A percentile compares a stretch with the other conserved stretches of the same genome.
phyloP scores from a whole-genome alignment of 129 eudicot genomes.

The Arctium lappa region DNA sequence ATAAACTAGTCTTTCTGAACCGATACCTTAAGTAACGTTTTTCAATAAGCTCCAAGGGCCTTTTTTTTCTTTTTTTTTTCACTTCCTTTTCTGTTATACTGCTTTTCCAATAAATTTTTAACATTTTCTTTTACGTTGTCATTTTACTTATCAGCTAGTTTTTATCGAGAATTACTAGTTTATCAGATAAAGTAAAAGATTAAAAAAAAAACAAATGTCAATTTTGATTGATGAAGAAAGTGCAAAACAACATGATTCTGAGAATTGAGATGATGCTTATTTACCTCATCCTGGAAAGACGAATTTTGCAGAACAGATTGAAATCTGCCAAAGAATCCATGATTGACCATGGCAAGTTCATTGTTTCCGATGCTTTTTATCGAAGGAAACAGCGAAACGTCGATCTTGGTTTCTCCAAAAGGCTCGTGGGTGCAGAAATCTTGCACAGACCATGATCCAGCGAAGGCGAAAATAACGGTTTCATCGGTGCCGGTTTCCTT shows the following conservation, averaged over 20 bases:
- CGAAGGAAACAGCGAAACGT: constrained; percentile 53
- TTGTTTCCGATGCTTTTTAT: constrained; percentile 58
- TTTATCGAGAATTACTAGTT: no score
- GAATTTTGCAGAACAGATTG: constrained; percentile 36
- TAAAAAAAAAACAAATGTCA: no score
- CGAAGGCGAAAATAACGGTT: constrained; percentile 47
- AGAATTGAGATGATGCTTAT: not conserved
- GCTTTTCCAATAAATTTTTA: not conserved
- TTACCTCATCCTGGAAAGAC: constrained; percentile 53
- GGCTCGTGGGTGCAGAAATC: constrained; percentile 49
- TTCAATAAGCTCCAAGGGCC: not conserved
- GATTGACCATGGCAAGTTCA: constrained; percentile 52
- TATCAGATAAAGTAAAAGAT: no score
- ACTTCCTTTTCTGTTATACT: not conserved
- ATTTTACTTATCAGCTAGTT: no score
- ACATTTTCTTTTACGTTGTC: not conserved
- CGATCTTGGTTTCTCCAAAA: constrained; percentile 57
- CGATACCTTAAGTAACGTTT: not conserved
- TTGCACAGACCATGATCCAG: constrained; percentile 56
- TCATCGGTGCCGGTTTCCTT: constrained; percentile 22
- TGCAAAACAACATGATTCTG: not conserved
- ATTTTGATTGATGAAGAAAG: no score
- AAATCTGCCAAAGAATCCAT: constrained; percentile 52
- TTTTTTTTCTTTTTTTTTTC: no score
- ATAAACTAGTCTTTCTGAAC: not conserved